Base-by-base conservation (phyloP, 352 stramenopile genomes). In the Phytopythium vexans region DNA sequence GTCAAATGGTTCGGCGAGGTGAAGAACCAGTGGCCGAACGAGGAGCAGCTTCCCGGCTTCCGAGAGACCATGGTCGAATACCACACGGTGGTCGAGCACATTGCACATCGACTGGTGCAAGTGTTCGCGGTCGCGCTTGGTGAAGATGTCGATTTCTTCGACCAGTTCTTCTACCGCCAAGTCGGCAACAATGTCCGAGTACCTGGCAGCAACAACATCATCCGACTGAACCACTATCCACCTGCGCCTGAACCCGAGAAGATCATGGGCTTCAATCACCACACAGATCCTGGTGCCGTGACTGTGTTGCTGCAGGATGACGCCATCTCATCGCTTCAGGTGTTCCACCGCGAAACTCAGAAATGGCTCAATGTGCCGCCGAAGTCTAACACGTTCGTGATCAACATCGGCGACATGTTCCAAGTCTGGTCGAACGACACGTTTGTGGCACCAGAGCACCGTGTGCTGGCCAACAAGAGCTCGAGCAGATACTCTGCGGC, bases 161-260 rank as follows among this genome's bases (percentile, higher is more conserved):
- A 88, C 49, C 62, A 81, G 45, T 86, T 84, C 46, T 88, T 82
- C 48, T 62, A 67, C 8, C 66, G 48, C 3, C 21, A 12, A n/a
- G 5, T 43, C 39, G 11, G 6, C 39, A 43, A 43, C 8, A n/a
- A 12, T 9, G 8, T 47, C 16, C 6, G 11, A 8, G 39, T n/a
- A 2, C 41, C 60, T 14, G 58, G 60, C 38, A 93, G 97, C 63
- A 96, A 84, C 14, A 95, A 77, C 41, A 96, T 96, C 59, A 60
- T 98, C 52, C 72, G 92, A 42, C 63, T 96, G 35, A 98, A 98
- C 59, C 86, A 95, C 64, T 98, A 97, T 65, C 93, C 91, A 1
- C 52, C 80, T 1, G 61, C 72, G 2, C 69, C 68, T 0, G 65
- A 84, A 8, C 70, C 70, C 8, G 64, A 64, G 41, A 69, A 66